Base-by-base conservation (phyloP, 768 basidiomycete genomes). In the Phanerochaete sordida region DNA sequence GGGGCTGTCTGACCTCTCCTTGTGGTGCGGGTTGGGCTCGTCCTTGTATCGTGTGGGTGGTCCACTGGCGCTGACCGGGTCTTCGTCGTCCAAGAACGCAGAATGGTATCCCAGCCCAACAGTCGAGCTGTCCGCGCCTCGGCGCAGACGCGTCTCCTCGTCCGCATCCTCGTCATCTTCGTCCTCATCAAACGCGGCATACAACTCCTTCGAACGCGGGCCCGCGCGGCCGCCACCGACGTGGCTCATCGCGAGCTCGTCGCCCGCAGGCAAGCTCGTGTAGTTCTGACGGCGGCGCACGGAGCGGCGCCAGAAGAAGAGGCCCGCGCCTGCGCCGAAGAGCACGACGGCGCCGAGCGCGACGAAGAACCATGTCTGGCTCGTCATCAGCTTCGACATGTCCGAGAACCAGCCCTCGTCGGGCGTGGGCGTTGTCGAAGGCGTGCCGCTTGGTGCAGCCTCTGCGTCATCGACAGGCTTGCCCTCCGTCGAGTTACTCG, bases 131-230 rank as follows among this genome's bases (percentile, higher is more conserved):
- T 68, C 72, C 45, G 39, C 62, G 28, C 76, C 74, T 23, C 72
- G 68, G 6, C 80, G 79, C 54, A 95, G 75, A 30, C 81, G 82
- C 0, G 87, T 86, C 63, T 81, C 80, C 69, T 95, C 94, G 66
- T 91, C 84, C 15, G 76, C 85, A 60, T 90, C 87, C 58, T 59
- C 58, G 47, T 92, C 90, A 61, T 93, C 94, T 30, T 88, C 90
- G 27, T 87, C 81, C 68, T 94, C 93, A 35, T 93, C 94, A 74
- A 98, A 98, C 19, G 96, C 95, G 73, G 98, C 95, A 68, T 98
- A 98, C 62, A 99, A 70, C 74, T 98, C 96, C 75, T 90, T 90
- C 52, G 94, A 90, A 52, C 87, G 80, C 37, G 80, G 76, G 24
- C 79, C 66, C 2, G 62, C 57, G 16, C 67, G 63, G 3, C 75